Conservation (phyloP, 73 alveolate species). For the Symbiodinium pilosum region DNA sequence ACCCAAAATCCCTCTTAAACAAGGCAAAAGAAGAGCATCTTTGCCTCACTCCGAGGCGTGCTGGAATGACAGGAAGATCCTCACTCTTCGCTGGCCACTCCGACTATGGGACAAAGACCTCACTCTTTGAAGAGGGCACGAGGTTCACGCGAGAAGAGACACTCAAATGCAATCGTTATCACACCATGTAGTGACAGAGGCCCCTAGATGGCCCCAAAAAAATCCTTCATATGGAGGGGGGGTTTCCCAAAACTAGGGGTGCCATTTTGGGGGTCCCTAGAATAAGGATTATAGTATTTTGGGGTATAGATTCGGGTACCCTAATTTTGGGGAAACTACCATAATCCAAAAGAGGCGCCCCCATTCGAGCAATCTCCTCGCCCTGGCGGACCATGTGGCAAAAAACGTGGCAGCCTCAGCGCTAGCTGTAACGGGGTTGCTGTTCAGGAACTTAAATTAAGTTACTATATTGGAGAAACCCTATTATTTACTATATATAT, state of each 20-base stretch:
- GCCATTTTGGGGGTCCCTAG: too few species aligned
- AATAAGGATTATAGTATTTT: too few species aligned
- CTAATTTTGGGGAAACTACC: not conserved
- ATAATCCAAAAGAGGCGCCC: not conserved
- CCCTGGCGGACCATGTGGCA: not conserved
- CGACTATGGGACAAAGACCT: not conserved
- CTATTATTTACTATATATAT: too few species aligned
- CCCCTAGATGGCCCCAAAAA: too few species aligned
- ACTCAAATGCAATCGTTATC: not conserved
- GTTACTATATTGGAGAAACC: too few species aligned
- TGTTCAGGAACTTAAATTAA: too few species aligned
- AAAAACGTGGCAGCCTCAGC: constrained; percentile 3
- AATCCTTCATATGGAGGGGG: too few species aligned
- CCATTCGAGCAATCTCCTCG: constrained; percentile 2
- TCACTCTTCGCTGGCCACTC: constrained; percentile 3
- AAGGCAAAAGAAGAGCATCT: not conserved
- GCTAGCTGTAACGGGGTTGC: not conserved
- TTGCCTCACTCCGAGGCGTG: not conserved
- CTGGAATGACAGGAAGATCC: not conserved
- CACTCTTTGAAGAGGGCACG: constrained; percentile 4
- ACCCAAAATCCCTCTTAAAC: not conserved
- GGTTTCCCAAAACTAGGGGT: too few species aligned
- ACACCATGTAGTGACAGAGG: too few species aligned
- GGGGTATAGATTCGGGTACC: too few species aligned
- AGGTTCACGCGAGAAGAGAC: constrained; percentile 5